Evolutionary conservation across 257 asterid genomes (phyloP).

Genomic region (Fraxinus excelsior): DNA sequence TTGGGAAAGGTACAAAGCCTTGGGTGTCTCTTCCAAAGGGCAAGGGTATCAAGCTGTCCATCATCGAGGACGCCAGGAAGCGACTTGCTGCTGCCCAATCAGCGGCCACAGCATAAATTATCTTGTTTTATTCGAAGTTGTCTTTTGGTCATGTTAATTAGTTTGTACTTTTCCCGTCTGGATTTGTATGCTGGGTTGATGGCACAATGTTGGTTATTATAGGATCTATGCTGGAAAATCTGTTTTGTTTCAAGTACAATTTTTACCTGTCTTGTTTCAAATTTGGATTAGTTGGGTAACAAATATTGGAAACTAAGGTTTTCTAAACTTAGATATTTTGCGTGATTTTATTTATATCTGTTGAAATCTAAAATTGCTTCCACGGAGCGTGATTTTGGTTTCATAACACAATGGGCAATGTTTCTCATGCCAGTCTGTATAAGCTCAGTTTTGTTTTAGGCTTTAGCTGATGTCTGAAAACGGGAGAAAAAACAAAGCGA

Average conservation of each 20-base stretch:
- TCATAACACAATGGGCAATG: neutral
- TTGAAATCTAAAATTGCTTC: neutral
- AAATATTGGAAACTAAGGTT: no score
- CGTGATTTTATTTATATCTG: neutral
- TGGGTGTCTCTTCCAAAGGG: slow-evolving; percentile 47
- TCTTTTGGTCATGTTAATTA: neutral
- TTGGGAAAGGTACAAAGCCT: slow-evolving; percentile 43
- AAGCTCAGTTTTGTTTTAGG: neutral
- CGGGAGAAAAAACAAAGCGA: no score
- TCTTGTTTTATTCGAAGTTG: neutral
- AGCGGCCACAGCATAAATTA: slow-evolving; percentile 25
- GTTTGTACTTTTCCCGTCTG: neutral
- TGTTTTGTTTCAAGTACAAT: neutral
- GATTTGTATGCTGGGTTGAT: neutral
- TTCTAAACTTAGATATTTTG: neutral
- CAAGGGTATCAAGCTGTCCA: slow-evolving; percentile 41
- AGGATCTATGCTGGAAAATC: neutral
- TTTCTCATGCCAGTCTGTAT: neutral
- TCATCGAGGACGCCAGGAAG: slow-evolving; percentile 44
- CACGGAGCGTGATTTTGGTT: neutral
- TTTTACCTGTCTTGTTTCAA: neutral
- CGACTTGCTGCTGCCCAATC: slow-evolving; percentile 38
- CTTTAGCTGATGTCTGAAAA: neutral
- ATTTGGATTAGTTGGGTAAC: neutral
- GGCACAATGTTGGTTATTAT: neutral